These are phyloP conservation scores for Paramecium sexaurelia DNA, from an alignment of 73 alveolate genomes.

Conservation along the genomic window DNA sequence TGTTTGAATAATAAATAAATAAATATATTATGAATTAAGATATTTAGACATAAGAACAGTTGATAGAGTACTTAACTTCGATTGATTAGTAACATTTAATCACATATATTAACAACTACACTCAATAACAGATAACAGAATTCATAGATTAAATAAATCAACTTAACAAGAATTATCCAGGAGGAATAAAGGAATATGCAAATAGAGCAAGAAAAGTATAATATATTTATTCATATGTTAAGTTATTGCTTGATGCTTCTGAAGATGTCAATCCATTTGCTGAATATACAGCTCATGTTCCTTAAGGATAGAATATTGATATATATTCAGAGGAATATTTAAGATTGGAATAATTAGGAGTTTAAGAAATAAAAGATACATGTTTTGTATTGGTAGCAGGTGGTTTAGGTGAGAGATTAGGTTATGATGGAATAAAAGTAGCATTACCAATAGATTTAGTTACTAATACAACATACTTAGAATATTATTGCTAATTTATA, in stretches of 20 bases:
- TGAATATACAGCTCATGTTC: constrained; percentile 87
- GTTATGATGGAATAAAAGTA: constrained; percentile 96
- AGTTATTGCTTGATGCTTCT: constrained; percentile 84
- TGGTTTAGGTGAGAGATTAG: constrained; percentile 99
- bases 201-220: constrained; percentile 85
- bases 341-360: constrained; percentile 85
- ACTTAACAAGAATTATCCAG: constrained; percentile 79
- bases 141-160: constrained; percentile 21
- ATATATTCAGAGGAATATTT: constrained; percentile 74
- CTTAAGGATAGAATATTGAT: constrained; percentile 86
- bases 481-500: constrained; percentile 86
- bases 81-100: constrained; percentile 33
- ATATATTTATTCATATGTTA: no score
- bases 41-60: neutral
- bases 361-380: constrained; percentile 80
- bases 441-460: constrained; percentile 89
- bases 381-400: constrained; percentile 99
- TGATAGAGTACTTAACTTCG: neutral
- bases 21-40: constrained; percentile 16
- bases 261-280: constrained; percentile 92
- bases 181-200: constrained; percentile 94
- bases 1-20: neutral
- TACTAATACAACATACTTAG: constrained; percentile 84
- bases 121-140: neutral
- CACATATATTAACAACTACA: neutral